Percentiles rank a stretch among this genome's conserved stretches.
phyloP scores from a whole-genome alignment of 352 stramenopile species.

The Pythium catenulatum region DNA sequence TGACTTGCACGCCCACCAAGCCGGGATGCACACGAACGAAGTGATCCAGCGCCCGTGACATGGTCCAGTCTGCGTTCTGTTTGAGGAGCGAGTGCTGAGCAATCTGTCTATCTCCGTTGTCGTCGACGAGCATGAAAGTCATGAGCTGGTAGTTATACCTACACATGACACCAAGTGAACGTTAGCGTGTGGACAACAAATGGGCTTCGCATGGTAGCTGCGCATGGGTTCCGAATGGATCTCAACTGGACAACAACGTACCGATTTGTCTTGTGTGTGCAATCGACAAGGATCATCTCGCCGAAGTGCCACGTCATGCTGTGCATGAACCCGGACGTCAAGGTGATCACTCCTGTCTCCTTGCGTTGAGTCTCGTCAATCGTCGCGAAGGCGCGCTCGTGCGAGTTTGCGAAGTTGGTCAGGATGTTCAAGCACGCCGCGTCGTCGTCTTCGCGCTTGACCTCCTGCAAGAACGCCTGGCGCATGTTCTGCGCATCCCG shows the following conservation, averaged over 20 bases:
- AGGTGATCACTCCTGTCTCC: conserved; percentile 25
- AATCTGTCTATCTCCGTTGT: conserved; percentile 29
- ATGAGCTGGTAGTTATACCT: conserved; percentile 54
- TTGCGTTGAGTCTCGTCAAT: background rate
- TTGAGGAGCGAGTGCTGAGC: conserved; percentile 49
- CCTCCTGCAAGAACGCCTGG: background rate
- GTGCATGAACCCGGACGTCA: conserved; percentile 20
- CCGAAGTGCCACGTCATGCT: background rate
- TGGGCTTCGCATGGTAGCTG: background rate
- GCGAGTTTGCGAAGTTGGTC: background rate
- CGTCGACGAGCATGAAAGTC: conserved; percentile 54
- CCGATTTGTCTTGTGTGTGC: conserved; percentile 52
- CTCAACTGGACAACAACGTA: background rate
- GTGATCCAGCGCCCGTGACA: conserved; percentile 22
- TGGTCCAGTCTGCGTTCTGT: conserved; percentile 49
- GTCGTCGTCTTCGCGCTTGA: conserved; percentile 10
- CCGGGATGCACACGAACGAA: conserved; percentile 47
- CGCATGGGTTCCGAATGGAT: too few relatives aligned
- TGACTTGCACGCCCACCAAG: background rate
- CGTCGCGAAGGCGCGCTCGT: too few relatives aligned
- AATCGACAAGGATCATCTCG: conserved; percentile 24
- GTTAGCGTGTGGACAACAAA: background rate
- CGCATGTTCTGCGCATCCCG: conserved; percentile 34
- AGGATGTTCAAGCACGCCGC: background rate
- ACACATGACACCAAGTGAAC: background rate